A percentile compares a stretch with the other conserved stretches of the same genome.
These are phyloP conservation scores for Dactylellina haptotyla DNA, from an alignment of 2,329 filamentous ascomycete species.

Conservation along the genomic window DNA sequence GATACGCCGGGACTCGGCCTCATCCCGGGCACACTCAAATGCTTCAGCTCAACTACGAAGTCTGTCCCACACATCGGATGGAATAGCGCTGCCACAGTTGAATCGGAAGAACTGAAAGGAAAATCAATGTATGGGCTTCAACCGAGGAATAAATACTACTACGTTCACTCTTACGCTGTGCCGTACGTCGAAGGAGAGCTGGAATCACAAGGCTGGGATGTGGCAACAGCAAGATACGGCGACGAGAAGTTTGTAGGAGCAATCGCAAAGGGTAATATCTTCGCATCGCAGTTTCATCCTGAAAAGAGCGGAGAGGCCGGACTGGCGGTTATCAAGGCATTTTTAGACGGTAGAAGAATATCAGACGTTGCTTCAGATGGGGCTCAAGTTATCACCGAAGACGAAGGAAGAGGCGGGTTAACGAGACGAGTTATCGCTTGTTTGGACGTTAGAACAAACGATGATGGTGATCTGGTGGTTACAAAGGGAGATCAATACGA, in stretches of 20 bases:
- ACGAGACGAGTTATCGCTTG: conserved; percentile 96
- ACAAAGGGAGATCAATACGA: conserved; percentile 99
- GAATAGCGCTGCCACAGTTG: conserved; percentile 80
- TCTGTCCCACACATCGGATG: conserved; percentile 99
- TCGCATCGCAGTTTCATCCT: conserved; percentile 96
- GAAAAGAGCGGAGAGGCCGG: conserved; percentile 96
- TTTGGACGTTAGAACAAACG: conserved; percentile 93
- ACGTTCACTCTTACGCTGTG: conserved; percentile 93
- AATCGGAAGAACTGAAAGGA: conserved; percentile 57
- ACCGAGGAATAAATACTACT: conserved; percentile 93
- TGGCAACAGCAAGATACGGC: conserved; percentile 91
- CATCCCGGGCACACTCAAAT: conserved; percentile 75
- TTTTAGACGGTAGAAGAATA: conserved; percentile 74
- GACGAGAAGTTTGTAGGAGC: conserved; percentile 91
- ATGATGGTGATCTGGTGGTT: conserved; percentile 92
- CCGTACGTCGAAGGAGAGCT: conserved; percentile 79
- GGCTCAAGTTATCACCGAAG: conserved; percentile 34
- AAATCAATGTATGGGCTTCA: conserved; percentile 79
- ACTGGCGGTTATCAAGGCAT: conserved; percentile 82
- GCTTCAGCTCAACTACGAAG: conserved; percentile 81
- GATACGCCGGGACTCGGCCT: conserved; percentile 77
- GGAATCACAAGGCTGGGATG: conserved; percentile 78
- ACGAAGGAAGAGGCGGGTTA: conserved; percentile 71
- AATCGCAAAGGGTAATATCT: conserved; percentile 82
- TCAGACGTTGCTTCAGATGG: conserved; percentile 46